These are phyloP conservation scores for Xylaria venustula DNA, from an alignment of 495 filamentous ascomycete genomes.

Conservation along the genomic window DNA sequence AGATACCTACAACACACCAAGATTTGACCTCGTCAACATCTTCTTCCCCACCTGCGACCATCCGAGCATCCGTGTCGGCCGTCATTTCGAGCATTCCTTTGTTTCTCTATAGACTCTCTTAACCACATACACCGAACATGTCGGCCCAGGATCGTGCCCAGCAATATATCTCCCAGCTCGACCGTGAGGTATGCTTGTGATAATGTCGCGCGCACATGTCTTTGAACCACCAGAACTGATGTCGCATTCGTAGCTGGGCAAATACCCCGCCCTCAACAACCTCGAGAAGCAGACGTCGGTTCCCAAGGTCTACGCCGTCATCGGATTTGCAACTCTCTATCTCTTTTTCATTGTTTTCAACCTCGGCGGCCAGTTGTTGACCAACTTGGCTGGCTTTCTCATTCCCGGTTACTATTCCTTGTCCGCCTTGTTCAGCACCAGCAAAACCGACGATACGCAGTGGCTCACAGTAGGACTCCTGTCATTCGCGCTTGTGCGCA, in stretches of 20 bases:
- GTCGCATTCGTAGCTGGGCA: slow-evolving; percentile 70
- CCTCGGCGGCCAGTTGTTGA: slow-evolving; percentile 93
- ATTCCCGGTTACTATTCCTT: slow-evolving; percentile 96
- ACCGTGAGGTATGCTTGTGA: slow-evolving; percentile 79
- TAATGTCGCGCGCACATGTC: slow-evolving; percentile 15
- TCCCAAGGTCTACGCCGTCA: slow-evolving; percentile 93
- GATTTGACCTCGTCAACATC: background rate
- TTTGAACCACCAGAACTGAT: slow-evolving; percentile 5
- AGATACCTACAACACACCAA: slow-evolving; percentile 12
- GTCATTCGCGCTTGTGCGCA: background rate
- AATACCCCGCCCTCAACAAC: slow-evolving; percentile 92
- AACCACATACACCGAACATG: slow-evolving; percentile 43
- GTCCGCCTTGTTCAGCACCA: slow-evolving; percentile 77
- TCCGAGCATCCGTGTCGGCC: slow-evolving; percentile 15
- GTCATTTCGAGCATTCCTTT: slow-evolving; percentile 7
- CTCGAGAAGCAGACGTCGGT: slow-evolving; percentile 93
- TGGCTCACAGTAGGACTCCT: slow-evolving; percentile 58
- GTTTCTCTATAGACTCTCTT: slow-evolving; percentile 9
- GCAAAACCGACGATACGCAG: slow-evolving; percentile 89
- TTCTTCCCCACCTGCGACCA: slow-evolving; percentile 26
- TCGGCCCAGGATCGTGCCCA: slow-evolving; percentile 89
- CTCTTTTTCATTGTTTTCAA: slow-evolving; percentile 99
- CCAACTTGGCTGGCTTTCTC: slow-evolving; percentile 92
- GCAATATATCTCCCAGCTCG: slow-evolving; percentile 83
- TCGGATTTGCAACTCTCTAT: slow-evolving; percentile 82